Conservation (phyloP, 169 alveolate species). For the Plasmodium berghei region DNA sequence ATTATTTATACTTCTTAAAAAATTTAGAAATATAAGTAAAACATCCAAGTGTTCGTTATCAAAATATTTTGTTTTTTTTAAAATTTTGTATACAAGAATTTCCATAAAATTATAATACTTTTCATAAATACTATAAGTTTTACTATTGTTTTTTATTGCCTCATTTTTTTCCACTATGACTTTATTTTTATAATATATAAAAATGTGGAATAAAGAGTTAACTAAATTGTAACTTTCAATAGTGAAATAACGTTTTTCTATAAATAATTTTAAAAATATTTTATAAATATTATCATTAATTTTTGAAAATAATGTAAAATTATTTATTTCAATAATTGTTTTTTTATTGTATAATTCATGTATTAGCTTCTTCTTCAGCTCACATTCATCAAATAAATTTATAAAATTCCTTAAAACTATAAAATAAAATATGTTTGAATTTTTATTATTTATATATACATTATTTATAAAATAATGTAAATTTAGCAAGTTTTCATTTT, state of each 20-base stretch:
- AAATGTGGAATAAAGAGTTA: constrained; percentile 20
- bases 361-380: constrained; percentile 44
- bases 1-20: constrained; percentile 30
- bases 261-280: constrained; percentile 21
- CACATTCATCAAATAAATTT: constrained; percentile 58
- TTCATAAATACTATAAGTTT: neutral
- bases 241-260: constrained; percentile 62
- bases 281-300: constrained; percentile 43
- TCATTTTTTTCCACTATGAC: neutral
- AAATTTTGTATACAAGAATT: constrained; percentile 18
- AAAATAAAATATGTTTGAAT: constrained; percentile 26
- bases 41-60: constrained; percentile 30
- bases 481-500: neutral
- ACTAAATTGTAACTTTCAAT: constrained; percentile 48
- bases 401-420: constrained; percentile 31
- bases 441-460: constrained; percentile 12
- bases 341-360: constrained; percentile 26
- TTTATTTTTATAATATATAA: constrained; percentile 37
- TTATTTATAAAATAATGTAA: constrained; percentile 46
- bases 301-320: constrained; percentile 32
- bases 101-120: constrained; percentile 26
- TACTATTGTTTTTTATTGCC: neutral
- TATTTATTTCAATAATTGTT: constrained; percentile 29
- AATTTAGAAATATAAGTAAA: constrained; percentile 27
- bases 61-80: constrained; percentile 67